These are phyloP conservation scores for Metarhizium album DNA, from an alignment of 2,329 filamentous ascomycete species.

Conservation along the genomic window DNA sequence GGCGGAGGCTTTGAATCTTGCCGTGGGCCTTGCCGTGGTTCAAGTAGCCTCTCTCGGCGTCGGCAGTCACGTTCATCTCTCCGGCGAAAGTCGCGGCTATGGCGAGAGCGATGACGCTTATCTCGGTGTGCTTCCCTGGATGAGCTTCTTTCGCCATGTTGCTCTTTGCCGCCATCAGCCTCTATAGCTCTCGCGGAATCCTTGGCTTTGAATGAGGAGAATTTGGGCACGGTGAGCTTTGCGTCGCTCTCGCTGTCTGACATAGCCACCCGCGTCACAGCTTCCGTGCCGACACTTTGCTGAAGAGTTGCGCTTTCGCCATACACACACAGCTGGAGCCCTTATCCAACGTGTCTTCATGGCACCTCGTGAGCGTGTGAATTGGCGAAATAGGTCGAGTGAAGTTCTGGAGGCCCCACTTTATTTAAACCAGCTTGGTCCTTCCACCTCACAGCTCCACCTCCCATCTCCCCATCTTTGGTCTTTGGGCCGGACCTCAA, in stretches of 20 bases:
- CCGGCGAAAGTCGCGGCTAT: background rate
- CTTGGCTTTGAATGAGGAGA: slow-evolving; percentile 57
- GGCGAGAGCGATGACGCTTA: slow-evolving; percentile 6
- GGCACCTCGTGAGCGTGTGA: no score
- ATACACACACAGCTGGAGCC: background rate
- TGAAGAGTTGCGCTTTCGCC: background rate
- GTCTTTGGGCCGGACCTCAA: no score
- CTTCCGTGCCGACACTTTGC: background rate
- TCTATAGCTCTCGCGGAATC: slow-evolving; percentile 24
- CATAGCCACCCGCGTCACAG: slow-evolving; percentile 13
- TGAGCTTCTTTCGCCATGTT: slow-evolving; percentile 10
- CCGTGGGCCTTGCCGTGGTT: background rate
- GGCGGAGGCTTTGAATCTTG: slow-evolving; percentile 2
- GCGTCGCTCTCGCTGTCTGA: slow-evolving; percentile 14
- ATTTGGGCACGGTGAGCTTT: slow-evolving; percentile 43
- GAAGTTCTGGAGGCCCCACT: no score
- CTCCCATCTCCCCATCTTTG: no score
- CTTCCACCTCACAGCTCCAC: no score
- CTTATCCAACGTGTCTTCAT: no score
- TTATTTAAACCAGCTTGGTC: no score
- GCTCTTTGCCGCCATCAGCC: slow-evolving; percentile 7
- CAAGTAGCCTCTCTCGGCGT: background rate
- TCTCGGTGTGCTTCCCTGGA: slow-evolving; percentile 4
- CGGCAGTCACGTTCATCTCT: background rate
- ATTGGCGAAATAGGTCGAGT: no score